These are phyloP conservation scores for Knufia fluminis DNA, from an alignment of 2,329 filamentous ascomycete species.

Conservation along the genomic window DNA sequence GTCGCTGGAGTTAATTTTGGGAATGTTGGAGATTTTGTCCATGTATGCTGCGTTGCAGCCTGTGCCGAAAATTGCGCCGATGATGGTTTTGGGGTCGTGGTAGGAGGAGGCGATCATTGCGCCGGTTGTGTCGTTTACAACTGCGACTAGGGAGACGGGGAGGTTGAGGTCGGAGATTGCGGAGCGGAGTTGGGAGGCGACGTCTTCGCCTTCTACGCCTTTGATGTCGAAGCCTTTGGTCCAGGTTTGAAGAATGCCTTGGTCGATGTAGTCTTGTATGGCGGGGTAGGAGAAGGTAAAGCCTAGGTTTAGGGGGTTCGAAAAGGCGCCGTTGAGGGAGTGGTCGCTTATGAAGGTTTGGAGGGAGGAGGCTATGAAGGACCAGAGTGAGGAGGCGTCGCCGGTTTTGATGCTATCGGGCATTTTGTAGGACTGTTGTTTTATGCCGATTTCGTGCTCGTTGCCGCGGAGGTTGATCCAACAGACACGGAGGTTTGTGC, in stretches of 20 bases:
- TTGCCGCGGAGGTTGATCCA: background rate
- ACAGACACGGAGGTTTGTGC: constrained; percentile 76
- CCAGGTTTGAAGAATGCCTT: too few species aligned
- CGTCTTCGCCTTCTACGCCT: constrained; percentile 80
- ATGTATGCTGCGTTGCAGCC: constrained; percentile 95
- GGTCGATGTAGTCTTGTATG: too few species aligned
- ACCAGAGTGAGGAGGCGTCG: constrained; percentile 67
- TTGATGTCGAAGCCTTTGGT: too few species aligned
- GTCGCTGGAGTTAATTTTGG: constrained; percentile 84
- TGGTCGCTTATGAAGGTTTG: too few species aligned
- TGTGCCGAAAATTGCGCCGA: constrained; percentile 92
- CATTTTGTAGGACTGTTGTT: constrained; percentile 80
- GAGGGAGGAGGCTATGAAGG: too few species aligned
- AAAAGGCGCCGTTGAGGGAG: too few species aligned
- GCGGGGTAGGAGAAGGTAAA: too few species aligned
- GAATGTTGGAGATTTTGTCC: constrained; percentile 73
- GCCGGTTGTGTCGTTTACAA: constrained; percentile 92
- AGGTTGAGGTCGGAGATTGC: constrained; percentile 42
- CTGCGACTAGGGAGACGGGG: too few species aligned
- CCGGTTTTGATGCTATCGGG: constrained; percentile 75
- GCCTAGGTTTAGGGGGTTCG: too few species aligned
- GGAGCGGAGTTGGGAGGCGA: constrained; percentile 70
- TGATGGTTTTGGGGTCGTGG: constrained; percentile 74
- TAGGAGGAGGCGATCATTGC: constrained; percentile 89
- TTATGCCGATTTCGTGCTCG: constrained; percentile 33